A percentile compares a stretch with the other conserved stretches of the same genome.
Evolutionary conservation across 2,329 filamentous ascomycete species (phyloP).

Genomic region (Talaromyces atroroseus): DNA sequence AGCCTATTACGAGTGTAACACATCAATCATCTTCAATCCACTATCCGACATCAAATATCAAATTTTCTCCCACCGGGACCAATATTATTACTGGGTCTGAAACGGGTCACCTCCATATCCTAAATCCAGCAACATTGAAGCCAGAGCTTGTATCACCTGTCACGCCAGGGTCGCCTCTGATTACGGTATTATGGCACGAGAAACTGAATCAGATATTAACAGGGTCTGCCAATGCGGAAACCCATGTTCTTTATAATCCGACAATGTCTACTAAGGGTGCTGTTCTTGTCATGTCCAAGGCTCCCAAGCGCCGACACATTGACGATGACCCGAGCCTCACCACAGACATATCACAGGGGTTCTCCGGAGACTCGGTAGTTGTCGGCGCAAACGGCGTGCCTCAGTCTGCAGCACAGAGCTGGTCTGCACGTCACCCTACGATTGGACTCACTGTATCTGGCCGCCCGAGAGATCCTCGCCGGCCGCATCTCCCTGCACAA

Average conservation of each 20-base stretch:
- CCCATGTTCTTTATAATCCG: constrained; percentile 86
- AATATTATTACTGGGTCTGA: constrained; percentile 85
- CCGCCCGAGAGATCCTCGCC: constrained; percentile 68
- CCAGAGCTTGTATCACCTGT: constrained; percentile 81
- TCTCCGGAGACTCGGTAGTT: constrained; percentile 78
- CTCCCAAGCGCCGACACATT: constrained; percentile 89
- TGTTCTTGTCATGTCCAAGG: constrained; percentile 82
- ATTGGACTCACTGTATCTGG: constrained; percentile 74
- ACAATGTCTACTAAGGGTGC: constrained; percentile 75
- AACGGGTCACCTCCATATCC: constrained; percentile 79
- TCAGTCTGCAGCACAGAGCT: constrained; percentile 65
- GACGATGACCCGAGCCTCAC: constrained; percentile 88
- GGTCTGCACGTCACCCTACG: constrained; percentile 59
- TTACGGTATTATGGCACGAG: constrained; percentile 84
- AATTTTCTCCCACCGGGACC: constrained; percentile 77
- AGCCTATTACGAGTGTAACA: constrained; percentile 71
- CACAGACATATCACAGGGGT: constrained; percentile 72
- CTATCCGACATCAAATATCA: constrained; percentile 79
- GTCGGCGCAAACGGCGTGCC: constrained; percentile 64
- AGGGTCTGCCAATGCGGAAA: constrained; percentile 84
- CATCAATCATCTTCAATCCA: constrained; percentile 79
- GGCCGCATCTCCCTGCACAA: constrained; percentile 75
- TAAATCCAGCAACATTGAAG: constrained; percentile 85
- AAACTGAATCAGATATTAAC: constrained; percentile 96
- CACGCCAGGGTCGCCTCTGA: constrained; percentile 76